Conservation (phyloP, 371 early-diverging fungal genomes). For the Actinomucor elegans region DNA sequence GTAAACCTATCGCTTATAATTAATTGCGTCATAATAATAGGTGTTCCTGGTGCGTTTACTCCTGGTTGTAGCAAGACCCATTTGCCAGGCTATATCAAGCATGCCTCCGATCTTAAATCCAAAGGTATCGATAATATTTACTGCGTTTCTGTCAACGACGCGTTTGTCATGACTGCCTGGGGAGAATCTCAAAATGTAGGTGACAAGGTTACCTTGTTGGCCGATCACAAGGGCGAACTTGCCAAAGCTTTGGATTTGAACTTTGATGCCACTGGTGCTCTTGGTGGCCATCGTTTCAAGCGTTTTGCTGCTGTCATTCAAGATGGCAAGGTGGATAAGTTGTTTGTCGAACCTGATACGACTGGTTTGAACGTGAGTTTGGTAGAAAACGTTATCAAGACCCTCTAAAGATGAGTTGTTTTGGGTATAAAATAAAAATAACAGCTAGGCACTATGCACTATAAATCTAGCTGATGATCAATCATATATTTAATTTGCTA, state of each 20-base stretch:
- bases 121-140: conserved; percentile 68
- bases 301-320: conserved; percentile 71
- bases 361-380: conserved; percentile 57
- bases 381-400: conserved; percentile 46
- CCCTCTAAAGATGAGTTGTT: conserved; percentile 9
- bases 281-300: conserved; percentile 69
- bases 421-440: too few species aligned
- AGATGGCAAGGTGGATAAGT: conserved; percentile 45
- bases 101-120: conserved; percentile 54
- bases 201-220: conserved; percentile 53
- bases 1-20: background rate
- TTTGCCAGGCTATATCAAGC: conserved; percentile 67
- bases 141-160: conserved; percentile 69
- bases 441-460: too few species aligned
- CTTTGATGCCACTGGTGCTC: conserved; percentile 62
- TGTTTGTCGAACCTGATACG: conserved; percentile 59
- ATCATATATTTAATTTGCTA: too few species aligned
- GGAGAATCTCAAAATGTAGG: conserved; percentile 46
- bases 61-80: conserved; percentile 69
- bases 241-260: conserved; percentile 63
- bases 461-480: too few species aligned
- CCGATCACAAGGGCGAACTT: conserved; percentile 66
- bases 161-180: conserved; percentile 79
- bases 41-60: conserved; percentile 68
- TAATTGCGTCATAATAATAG: conserved; percentile 5